Evolutionary conservation across 2,329 filamentous ascomycete species (phyloP), one percentile per base, ranked within the genome.

Genomic region (Aspergillus flavus): DNA sequence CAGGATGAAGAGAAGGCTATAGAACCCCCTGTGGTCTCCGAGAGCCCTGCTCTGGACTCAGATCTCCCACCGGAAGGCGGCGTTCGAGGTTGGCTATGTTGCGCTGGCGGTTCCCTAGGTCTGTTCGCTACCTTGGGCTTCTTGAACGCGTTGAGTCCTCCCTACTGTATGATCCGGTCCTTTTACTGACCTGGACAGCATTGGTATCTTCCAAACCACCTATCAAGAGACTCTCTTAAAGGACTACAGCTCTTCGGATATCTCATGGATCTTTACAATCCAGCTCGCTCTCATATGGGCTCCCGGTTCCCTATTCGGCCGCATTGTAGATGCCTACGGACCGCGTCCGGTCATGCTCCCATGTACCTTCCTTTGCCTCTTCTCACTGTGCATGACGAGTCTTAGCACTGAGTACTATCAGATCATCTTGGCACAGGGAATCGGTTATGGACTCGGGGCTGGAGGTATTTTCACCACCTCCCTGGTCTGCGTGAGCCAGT

Each of bases 181-280:
- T 28, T 28, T 28, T 28, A 28, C 45, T 36, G 23, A 46, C 28
- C 19, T 7, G 1, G 23, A 39, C n/a, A 41, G 53, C 1, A 39
- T 36, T n/a, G 34, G 46, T 28, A 11, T 50, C 11, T 50, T 50
- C 23, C 46, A 50, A n/a, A 26, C 14, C 11, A 28, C 28, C 23
- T 50, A 50, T 30, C 10, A 30, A 19, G 9, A 50, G 21, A 9
- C 28, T 11, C 23, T 16, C 9, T 23, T 50, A 11, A 28, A 23
- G 12, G 14, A 30, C 23, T 50, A 80, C 58, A 74, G 75, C 1
- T 67, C 79, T 0, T 78, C 75, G 9, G 78, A 76, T 6, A 74
- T 83, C 6, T 72, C 80, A 9, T 83, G 81, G 81, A 83, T 82
- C 3, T 69, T 79, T 6, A 79, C 79, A 2, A 65, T 81, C 14